Evolutionary conservation across 2,329 filamentous ascomycete genomes (phyloP), one percentile per base, ranked within the genome.

Genomic region (Neurospora crassa): DNA sequence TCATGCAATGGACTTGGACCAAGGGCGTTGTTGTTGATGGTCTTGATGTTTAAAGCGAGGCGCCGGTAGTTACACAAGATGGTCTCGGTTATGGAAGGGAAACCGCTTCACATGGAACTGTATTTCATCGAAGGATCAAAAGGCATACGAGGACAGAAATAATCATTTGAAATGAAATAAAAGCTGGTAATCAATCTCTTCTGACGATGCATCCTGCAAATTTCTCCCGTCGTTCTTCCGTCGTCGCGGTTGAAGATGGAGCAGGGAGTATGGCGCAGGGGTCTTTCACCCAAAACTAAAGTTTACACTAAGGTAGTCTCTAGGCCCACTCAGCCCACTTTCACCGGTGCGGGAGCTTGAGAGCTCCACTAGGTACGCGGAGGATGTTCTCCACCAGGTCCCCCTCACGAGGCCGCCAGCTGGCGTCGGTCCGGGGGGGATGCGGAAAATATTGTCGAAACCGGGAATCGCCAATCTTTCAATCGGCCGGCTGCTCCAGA

Each of bases 1-100:
- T 87, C 75, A 89, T 96, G 85, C 91, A 95, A 83, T 92, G 94
- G 85, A 89, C 87, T 78, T 97, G 93, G 93, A 88, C 88, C 80
- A 95, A 94, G 89, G 92, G 92, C 76, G 85, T 92, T 79, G 92
- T 94, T 76, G 91, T 95, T 76, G 92, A 95, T 80, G 92, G 92
- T 74, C 89, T 94, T 80, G 92, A 96, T 83, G 92, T 96, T 81
- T 95, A 89, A 71, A 70, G 24, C 53, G 53, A 63, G 53, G 53
- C 29, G 53, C 29, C 29, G 53, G 53, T 34, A 29, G 53, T 18
- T 37, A 37, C 53, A 63, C 53, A 63, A 63, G 29, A 63, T 37
- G 53, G 53, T 63, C 53, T 29, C 24, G 24, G 53, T 34, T 63
- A 34, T 63, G 47, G 14, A 14, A 20, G 24, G 47, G 47, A 53